Evolutionary conservation across 164 flowering plant species (phyloP), one percentile per base, ranked within the genome.

Genomic region (Paratinospora sagittata): DNA sequence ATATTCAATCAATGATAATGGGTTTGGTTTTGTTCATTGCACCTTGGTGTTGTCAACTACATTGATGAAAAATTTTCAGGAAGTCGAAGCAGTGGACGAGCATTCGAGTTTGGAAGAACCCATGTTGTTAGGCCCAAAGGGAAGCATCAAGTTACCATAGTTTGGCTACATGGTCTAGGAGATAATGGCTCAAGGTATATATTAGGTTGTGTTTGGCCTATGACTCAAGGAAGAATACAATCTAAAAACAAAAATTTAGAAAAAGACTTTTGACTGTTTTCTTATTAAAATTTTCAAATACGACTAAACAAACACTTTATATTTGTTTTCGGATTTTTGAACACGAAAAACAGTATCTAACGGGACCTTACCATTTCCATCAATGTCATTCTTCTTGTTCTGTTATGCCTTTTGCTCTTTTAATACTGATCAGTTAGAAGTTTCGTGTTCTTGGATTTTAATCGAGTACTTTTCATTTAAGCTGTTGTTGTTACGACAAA

Each of bases 161-260:
- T 90, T 67, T 90, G 96, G 96, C 82, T 90, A 47, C 96, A 90
- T 76, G 96, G 91, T 8, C 90, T 90, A 17, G 90, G 96, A 14
- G 96, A 90, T 69, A 90, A 90, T 83, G 96, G 96, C 70, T 85
- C 87, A 1, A 90, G 96, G 96, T 90, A 82, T 65, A n/a, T n/a
- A n/a, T n/a, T n/a, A n/a, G n/a, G n/a, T n/a, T n/a, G n/a, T n/a
- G n/a, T n/a, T n/a, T n/a, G n/a, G n/a, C n/a, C n/a, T n/a, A n/a
- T n/a, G n/a, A n/a, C n/a, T n/a, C n/a, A n/a, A n/a, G n/a, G n/a
- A n/a, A n/a, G n/a, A n/a, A n/a, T n/a, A n/a, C n/a, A n/a, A n/a
- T n/a, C n/a, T n/a, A n/a, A n/a, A n/a, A n/a, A n/a, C n/a, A n/a
- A n/a, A n/a, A n/a, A n/a, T n/a, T n/a, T n/a, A n/a, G n/a, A n/a